Evolutionary conservation across 495 filamentous ascomycete species (phyloP), one percentile per base, ranked within the genome.

Genomic region (Usnea hakonensis): DNA sequence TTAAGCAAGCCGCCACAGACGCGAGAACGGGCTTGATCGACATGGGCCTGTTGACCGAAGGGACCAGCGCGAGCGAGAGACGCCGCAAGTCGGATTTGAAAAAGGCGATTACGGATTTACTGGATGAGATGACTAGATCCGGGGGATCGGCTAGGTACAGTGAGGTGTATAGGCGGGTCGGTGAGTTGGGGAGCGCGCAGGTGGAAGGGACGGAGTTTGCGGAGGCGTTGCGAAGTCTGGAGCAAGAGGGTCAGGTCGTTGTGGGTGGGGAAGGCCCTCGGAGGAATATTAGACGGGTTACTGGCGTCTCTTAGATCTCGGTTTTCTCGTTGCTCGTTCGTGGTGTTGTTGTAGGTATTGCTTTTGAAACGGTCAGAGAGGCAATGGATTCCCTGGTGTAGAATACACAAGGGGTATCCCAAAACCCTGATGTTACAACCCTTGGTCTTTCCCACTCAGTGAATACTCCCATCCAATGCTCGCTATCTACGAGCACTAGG

Each of bases 1-100:
- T 99, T 69, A 97, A 99, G 79, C 91, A 95, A 68, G 88, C 92
- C 0, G 94, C 94, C 9, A 99, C 94, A 0, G 94, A 99, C 73
- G 73, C 90, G 1, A 75, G 90, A 33, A 96, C 95, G 37, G 94
- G 94, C 41, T 78, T 95, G 59, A 97, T 99, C 68, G 94, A 99
- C 69, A 97, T 99, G 94, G 86, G 88, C 60, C 76, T 99, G 60
- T 77, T 99, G 53, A 95, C 91, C 2, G 95, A 96, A 67, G 94
- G 94, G 16, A 93, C 90, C 13, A 90, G 88, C 64, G 86, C 90
- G 3, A 85, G 84, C 37, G 95, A 97, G 74, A 77, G 93, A 38
- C 83, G 87, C 65, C 78, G 89, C 60, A 89, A 85, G 71, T 82
- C 87, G 35, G 91, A 96, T 69, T 72, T 99, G 67, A 97, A 95